Evolutionary conservation across 495 filamentous ascomycete species (phyloP).

Genomic region (Tuber brumale): DNA sequence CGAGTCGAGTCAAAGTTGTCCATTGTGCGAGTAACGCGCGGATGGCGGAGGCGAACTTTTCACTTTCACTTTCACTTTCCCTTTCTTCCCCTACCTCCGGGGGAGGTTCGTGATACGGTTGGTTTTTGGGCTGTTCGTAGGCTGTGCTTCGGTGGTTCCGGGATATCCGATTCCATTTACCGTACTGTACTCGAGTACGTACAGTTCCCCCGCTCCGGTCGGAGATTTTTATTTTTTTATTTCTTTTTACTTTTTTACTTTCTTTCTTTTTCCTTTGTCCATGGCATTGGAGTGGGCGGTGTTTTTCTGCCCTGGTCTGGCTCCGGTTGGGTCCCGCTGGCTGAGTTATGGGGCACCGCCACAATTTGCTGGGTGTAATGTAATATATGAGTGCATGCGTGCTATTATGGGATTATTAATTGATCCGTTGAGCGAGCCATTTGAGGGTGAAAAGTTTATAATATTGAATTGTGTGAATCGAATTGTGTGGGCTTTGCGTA

Average conservation of each 20-base stretch:
- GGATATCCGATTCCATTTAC: not conserved
- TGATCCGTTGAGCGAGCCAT: not conserved
- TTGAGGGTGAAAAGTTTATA: not conserved
- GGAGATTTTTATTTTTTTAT: not conserved
- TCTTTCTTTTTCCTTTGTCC: not conserved
- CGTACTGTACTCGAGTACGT: too few species aligned
- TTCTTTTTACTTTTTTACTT: not conserved
- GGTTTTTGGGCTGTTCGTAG: not conserved
- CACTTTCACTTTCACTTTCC: too few species aligned
- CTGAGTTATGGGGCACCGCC: not conserved
- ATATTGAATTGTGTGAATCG: not conserved
- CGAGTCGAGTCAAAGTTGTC: not conserved
- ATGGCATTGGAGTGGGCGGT: not conserved
- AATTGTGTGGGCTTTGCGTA: not conserved
- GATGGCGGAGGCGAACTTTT: not conserved
- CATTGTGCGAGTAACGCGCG: not conserved
- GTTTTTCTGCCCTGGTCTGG: not conserved
- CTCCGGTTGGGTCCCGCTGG: not conserved
- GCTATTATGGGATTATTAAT: not conserved
- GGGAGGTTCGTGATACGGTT: not conserved
- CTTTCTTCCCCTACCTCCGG: not conserved
- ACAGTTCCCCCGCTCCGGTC: not conserved
- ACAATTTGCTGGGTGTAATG: not conserved
- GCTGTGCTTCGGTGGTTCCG: not conserved
- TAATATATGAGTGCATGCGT: not conserved